Base-by-base conservation (phyloP, 257 asterid species). In the Coffea canephora region DNA sequence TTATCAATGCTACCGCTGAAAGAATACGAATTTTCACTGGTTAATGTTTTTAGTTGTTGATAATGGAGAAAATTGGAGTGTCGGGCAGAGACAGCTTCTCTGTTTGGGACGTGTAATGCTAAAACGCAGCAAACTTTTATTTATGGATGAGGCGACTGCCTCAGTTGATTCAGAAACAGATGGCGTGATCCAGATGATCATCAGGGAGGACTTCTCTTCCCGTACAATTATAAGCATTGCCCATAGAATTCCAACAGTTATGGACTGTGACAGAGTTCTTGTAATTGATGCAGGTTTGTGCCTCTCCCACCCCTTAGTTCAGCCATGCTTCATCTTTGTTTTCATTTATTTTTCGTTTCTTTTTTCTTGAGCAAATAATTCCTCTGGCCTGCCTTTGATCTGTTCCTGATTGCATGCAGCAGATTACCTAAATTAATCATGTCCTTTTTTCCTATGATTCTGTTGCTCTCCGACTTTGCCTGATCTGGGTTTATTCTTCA, bases 81-180 rank as follows among this genome's bases (percentile, higher is more conserved):
- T 96, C 6, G 99, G 99, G 70, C 99, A 96, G 81, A 88, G 99
- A 83, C 99, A 96, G 82, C 96, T 96, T 73, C 88, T 96, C n/a
- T 96, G 99, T 84, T 79, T 96, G 75, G 98, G 99, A 73, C 80
- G 99, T 75, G 99, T 96, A 82, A 96, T 96, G 99, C 89, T 96
- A 16, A 94, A 92, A 79, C 89, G 87, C 74, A 90, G 99, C 89
- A 82, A 90, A 19, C 91, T 96, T 76, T 78, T 96, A 72, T 94
- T 96, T 75, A 88, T 96, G 98, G 99, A 96, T 69, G 99, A 96
- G 84, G 97, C 99, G n/a, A 96, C 98, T 0, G 99, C 99, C 0
- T 94, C 97, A 25, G 97, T 96, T 23, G 99, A 96, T 89, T 96
- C 99, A 8, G 90, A 85, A 61, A 96, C 98, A 0, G 99, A 96